Evolutionary conservation across 306 rosid genomes (phyloP).

Genomic region (Nissolia schottii): DNA sequence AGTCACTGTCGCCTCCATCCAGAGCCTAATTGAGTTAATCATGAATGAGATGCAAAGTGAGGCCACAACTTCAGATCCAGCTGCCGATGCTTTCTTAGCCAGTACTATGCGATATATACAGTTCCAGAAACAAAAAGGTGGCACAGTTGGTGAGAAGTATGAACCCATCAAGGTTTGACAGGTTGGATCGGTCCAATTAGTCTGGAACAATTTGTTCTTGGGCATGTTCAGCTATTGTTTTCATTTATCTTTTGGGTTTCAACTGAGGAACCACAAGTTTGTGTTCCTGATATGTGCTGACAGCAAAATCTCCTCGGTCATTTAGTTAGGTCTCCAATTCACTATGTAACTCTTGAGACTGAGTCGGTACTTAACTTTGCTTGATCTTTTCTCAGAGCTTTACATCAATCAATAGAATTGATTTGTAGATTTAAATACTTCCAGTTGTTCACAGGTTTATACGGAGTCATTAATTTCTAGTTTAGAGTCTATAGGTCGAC

Average conservation of each 20-base stretch:
- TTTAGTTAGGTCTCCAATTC: conserved; percentile 16
- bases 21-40: conserved; percentile 76
- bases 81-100: conserved; percentile 83
- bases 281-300: conserved; percentile 23
- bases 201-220: conserved; percentile 16
- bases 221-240: conserved; percentile 2
- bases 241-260: conserved; percentile 19
- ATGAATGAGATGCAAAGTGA: conserved; percentile 90
- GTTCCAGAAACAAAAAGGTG: conserved; percentile 93
- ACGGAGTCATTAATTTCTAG: background rate
- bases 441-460: conserved; percentile 20
- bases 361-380: background rate
- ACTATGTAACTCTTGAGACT: conserved; percentile 16
- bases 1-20: conserved; percentile 69
- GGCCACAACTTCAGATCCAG: conserved; percentile 52
- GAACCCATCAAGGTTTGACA: conserved; percentile 68
- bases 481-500: background rate
- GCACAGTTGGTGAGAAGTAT: conserved; percentile 78
- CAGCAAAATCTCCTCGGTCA: conserved; percentile 4
- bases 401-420: conserved; percentile 5
- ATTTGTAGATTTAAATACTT: conserved; percentile 21
- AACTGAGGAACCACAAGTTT: conserved; percentile 18
- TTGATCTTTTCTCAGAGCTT: background rate
- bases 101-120: conserved; percentile 78
- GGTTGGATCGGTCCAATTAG: conserved; percentile 4